Evolutionary conservation across 768 basidiomycete species (phyloP).

Genomic region (Clathrus columnatus): DNA sequence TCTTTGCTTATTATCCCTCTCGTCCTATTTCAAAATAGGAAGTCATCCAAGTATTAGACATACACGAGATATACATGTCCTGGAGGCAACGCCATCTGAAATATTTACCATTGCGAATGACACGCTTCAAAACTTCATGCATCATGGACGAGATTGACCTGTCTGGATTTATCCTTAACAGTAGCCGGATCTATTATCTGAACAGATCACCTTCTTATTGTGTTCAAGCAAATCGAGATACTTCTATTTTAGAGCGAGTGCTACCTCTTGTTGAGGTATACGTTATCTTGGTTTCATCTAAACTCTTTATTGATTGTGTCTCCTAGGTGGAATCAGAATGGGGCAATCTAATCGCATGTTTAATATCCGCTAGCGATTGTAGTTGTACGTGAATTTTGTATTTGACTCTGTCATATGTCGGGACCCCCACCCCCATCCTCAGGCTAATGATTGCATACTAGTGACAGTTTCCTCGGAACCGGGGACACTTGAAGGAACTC

Average conservation of each 20-base stretch:
- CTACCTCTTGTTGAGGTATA: conserved; percentile 76
- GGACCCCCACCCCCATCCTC: no score
- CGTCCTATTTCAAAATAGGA: no score
- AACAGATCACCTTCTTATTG: conserved; percentile 88
- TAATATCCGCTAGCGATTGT: no score
- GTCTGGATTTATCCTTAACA: conserved; percentile 91
- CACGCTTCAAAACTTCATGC: conserved; percentile 84
- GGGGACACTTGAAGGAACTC: no score
- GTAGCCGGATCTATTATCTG: conserved; percentile 86
- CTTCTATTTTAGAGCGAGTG: conserved; percentile 63
- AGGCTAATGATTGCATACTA: no score
- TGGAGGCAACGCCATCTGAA: conserved; percentile 57
- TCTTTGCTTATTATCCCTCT: no score
- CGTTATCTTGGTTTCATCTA: neutral
- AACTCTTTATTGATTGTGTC: neutral
- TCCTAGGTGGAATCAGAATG: conserved; percentile 67
- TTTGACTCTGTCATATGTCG: no score
- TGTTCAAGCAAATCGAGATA: conserved; percentile 62
- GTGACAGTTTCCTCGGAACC: no score
- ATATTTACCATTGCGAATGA: conserved; percentile 64
- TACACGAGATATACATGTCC: no score
- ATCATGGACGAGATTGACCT: conserved; percentile 85
- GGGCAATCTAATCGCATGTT: conserved; percentile 68
- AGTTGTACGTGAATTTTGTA: no score
- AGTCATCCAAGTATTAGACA: no score